Evolutionary conservation across 257 asterid species (phyloP).

Genomic region (Dorcoceras hygrometricum): DNA sequence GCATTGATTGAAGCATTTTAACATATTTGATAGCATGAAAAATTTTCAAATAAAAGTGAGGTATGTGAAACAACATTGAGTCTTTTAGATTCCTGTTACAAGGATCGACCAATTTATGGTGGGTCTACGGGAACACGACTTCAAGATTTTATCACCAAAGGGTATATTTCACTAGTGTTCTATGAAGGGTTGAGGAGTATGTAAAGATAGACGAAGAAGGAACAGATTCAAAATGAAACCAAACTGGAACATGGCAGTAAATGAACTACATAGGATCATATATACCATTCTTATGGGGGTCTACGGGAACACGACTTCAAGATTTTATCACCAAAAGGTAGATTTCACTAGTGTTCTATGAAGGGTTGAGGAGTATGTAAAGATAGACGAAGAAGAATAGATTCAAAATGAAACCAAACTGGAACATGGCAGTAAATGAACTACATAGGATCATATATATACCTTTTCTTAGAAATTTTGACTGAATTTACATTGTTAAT

Average conservation of each 20-base stretch:
- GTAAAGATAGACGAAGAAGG: not conserved
- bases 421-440: not conserved
- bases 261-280: constrained; percentile 1
- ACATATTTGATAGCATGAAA: not conserved
- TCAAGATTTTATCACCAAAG: not conserved
- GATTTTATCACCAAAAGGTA: not conserved
- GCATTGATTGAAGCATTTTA: not conserved
- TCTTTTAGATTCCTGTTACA: not conserved
- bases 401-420: not conserved
- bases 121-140: not conserved
- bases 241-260: not conserved
- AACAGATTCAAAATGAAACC: not conserved
- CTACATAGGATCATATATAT: not conserved
- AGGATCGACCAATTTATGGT: not conserved
- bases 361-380: not conserved
- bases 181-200: not conserved
- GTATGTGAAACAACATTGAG: not conserved
- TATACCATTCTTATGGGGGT: not conserved
- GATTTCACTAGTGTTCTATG: no score
- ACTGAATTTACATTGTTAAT: no score
- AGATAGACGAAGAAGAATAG: not conserved
- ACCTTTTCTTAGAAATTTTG: not conserved
- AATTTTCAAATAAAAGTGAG: not conserved
- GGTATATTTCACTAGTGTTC: not conserved
- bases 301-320: not conserved